Conservation (phyloP, 306 rosid species). For the Malus asiatica region DNA sequence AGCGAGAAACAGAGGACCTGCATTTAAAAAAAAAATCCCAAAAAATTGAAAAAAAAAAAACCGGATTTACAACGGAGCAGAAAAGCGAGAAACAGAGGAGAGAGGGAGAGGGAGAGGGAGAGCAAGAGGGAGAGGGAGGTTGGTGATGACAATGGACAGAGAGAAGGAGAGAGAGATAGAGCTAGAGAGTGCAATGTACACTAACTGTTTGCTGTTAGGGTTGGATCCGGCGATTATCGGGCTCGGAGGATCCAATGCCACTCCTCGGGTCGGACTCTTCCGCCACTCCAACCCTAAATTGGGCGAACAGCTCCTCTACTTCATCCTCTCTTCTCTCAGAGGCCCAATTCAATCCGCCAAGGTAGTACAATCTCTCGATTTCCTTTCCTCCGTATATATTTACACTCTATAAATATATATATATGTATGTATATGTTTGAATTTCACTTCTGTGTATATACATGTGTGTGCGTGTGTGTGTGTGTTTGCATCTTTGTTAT, state of each 20-base stretch:
- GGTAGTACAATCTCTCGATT: constrained; percentile 21
- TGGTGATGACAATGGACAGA: constrained; percentile 98
- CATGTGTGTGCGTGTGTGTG: neutral
- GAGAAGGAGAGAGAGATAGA: constrained; percentile 99
- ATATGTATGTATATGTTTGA: no score
- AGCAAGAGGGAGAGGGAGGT: constrained; percentile 13
- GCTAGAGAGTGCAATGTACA: constrained; percentile 98
- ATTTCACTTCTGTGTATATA: neutral
- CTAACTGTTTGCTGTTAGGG: constrained; percentile 89
- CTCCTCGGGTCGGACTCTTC: constrained; percentile 89
- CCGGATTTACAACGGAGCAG: constrained; percentile 27
- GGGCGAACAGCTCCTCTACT: constrained; percentile 95
- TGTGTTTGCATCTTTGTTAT: neutral
- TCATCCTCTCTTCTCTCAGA: constrained; percentile 87
- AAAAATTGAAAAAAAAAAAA: neutral
- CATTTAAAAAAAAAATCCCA: constrained; percentile 6
- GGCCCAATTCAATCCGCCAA: constrained; percentile 94
- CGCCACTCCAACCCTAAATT: constrained; percentile 98
- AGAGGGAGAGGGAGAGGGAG: constrained; percentile 58
- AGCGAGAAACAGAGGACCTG: constrained; percentile 21
- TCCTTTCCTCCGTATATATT: neutral
- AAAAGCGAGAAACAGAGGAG: constrained; percentile 15
- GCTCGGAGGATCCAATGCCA: constrained; percentile 66
- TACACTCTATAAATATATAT: neutral
- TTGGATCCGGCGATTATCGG: constrained; percentile 96